Evolutionary conservation across 2,329 filamentous ascomycete species (phyloP).

Genomic region (Cladosporium sp.): DNA sequence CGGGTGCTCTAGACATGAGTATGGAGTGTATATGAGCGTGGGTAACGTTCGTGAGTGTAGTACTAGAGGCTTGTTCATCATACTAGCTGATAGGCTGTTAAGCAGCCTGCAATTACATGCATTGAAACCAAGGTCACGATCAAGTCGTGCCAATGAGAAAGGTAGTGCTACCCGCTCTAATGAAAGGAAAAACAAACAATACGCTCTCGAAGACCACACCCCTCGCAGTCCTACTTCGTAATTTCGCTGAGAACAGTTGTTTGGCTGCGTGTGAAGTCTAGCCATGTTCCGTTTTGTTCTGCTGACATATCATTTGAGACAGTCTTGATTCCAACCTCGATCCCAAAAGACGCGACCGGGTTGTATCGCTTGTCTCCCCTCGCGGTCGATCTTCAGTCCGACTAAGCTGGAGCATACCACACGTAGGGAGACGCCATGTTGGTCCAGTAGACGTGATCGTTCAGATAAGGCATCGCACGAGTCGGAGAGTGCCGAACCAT

Average conservation of each 20-base stretch:
- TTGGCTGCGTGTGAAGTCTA: not conserved
- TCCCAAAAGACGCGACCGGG: not conserved
- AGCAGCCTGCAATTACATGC: slow-evolving; percentile 10
- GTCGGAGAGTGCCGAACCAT: not conserved
- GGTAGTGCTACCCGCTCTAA: too few relatives aligned
- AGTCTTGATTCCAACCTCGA: not conserved
- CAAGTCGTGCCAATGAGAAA: not conserved
- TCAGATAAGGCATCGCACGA: not conserved
- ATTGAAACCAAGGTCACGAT: not conserved
- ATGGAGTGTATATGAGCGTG: slow-evolving; percentile 5
- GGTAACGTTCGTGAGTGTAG: slow-evolving; percentile 7
- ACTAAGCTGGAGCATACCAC: not conserved
- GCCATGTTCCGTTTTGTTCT: not conserved
- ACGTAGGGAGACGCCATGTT: not conserved
- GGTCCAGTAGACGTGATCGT: not conserved
- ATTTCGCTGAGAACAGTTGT: not conserved
- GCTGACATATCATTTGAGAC: not conserved
- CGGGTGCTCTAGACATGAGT: not conserved
- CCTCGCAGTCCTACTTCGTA: not conserved
- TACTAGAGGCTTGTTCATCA: slow-evolving; percentile 17
- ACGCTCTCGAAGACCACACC: not conserved
- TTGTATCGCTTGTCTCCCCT: not conserved
- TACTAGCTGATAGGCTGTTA: slow-evolving; percentile 16
- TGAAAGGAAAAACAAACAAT: not conserved
- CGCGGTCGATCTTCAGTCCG: not conserved